These are phyloP conservation scores for Neonectria faginata DNA, from an alignment of 2,329 filamentous ascomycete species.

Conservation along the genomic window DNA sequence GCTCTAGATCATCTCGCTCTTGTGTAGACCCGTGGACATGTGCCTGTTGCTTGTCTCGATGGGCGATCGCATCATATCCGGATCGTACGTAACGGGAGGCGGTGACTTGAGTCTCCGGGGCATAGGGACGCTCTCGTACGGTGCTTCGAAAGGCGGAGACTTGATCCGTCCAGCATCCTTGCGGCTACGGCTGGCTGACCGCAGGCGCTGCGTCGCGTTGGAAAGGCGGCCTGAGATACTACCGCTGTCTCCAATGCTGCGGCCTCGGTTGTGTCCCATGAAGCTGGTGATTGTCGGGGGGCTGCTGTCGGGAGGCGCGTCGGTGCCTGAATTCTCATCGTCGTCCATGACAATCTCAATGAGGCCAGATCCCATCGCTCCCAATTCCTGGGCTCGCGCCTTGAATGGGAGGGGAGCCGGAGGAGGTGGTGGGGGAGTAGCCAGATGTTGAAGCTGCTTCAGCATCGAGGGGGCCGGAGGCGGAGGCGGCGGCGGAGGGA, in stretches of 20 bases:
- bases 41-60: conserved; percentile 51
- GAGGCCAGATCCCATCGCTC: conserved; percentile 64
- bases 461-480: conserved; percentile 66
- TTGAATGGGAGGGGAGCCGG: conserved; percentile 66
- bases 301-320: conserved; percentile 43
- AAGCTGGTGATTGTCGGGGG: conserved; percentile 51
- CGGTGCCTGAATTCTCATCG: conserved; percentile 54
- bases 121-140: conserved; percentile 57
- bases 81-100: conserved; percentile 55
- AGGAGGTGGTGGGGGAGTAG: conserved; percentile 70
- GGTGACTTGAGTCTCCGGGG: conserved; percentile 49
- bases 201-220: conserved; percentile 70
- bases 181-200: conserved; percentile 68
- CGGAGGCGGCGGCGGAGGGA: conserved; percentile 64
- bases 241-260: conserved; percentile 65
- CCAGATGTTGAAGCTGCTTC: conserved; percentile 72
- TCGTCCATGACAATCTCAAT: conserved; percentile 77
- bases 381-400: conserved; percentile 56
- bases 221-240: conserved; percentile 65
- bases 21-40: conserved; percentile 63
- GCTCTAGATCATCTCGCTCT: conserved; percentile 66
- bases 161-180: conserved; percentile 53
- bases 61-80: conserved; percentile 50
- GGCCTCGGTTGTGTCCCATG: conserved; percentile 66
- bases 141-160: conserved; percentile 48